Conservation (phyloP, 805 yeast genomes). For the Ascoidea rubescens region DNA sequence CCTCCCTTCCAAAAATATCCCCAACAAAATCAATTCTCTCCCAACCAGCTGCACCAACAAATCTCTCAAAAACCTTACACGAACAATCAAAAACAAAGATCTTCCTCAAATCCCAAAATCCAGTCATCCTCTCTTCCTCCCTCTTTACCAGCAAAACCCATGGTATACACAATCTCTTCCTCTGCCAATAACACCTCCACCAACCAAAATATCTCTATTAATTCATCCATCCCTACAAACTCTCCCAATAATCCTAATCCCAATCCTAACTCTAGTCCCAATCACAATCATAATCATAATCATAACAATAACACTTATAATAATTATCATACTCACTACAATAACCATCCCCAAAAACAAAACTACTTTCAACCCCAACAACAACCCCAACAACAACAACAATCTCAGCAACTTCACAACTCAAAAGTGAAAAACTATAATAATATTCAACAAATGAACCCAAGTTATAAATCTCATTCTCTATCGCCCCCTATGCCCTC, state of each 20-base stretch:
- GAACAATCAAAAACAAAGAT: neutral
- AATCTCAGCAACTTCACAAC: neutral
- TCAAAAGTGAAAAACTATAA: neutral
- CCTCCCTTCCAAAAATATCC: neutral
- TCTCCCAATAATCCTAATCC: neutral
- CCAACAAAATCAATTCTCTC: neutral
- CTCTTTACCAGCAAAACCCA: neutral
- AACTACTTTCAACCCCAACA: neutral
- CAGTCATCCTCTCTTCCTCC: neutral
- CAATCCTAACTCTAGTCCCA: neutral
- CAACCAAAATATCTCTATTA: neutral
- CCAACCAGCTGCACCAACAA: neutral
- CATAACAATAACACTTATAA: neutral
- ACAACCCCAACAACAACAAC: neutral
- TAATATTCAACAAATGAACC: neutral
- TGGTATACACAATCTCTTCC: neutral
- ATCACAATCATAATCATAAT: no score
- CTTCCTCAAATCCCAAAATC: neutral
- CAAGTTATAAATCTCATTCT: neutral
- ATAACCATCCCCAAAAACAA: neutral
- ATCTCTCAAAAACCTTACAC: constrained; percentile 1
- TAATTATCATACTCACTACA: no score
- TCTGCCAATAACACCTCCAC: neutral
- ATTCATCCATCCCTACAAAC: neutral
- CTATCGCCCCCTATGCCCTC: neutral